Evolutionary conservation across 1,284 basidiomycete genomes (phyloP).

Genomic region (Anthracocystis walkeri): DNA sequence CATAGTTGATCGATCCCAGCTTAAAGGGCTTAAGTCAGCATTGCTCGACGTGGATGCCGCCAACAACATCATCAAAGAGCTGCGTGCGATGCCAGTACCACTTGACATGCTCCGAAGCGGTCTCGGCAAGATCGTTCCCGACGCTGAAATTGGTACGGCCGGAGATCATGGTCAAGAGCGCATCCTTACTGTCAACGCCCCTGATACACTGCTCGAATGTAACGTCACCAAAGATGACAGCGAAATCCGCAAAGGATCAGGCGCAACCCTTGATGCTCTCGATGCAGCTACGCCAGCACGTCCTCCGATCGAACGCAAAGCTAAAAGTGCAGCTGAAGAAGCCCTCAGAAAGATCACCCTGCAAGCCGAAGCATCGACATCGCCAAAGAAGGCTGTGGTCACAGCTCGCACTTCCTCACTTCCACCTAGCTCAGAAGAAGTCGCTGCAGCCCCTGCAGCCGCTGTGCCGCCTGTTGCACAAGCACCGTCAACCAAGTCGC

Average conservation of each 20-base stretch:
- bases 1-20: conserved; percentile 42
- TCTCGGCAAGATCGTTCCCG: conserved; percentile 23
- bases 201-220: conserved; percentile 19
- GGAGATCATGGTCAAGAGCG: conserved; percentile 51
- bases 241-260: conserved; percentile 35
- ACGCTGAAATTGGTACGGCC: conserved; percentile 38
- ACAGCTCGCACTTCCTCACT: conserved; percentile 40
- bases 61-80: conserved; percentile 61
- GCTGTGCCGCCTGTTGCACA: neutral
- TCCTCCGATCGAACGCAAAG: conserved; percentile 19
- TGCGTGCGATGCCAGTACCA: conserved; percentile 53
- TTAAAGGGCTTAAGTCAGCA: conserved; percentile 56
- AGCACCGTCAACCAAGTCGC: neutral
- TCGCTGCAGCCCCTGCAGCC: neutral
- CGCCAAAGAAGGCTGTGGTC: conserved; percentile 25
- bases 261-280: conserved; percentile 17
- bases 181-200: conserved; percentile 28
- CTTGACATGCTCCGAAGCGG: conserved; percentile 32
- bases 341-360: conserved; percentile 40
- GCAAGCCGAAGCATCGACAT: conserved; percentile 14
- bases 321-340: conserved; percentile 47
- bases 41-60: conserved; percentile 56
- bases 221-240: conserved; percentile 35
- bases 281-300: conserved; percentile 12
- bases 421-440: conserved; percentile 21